These are phyloP conservation scores for Teratosphaeria zuluensis DNA, from an alignment of 2,329 filamentous ascomycete genomes.

Conservation along the genomic window DNA sequence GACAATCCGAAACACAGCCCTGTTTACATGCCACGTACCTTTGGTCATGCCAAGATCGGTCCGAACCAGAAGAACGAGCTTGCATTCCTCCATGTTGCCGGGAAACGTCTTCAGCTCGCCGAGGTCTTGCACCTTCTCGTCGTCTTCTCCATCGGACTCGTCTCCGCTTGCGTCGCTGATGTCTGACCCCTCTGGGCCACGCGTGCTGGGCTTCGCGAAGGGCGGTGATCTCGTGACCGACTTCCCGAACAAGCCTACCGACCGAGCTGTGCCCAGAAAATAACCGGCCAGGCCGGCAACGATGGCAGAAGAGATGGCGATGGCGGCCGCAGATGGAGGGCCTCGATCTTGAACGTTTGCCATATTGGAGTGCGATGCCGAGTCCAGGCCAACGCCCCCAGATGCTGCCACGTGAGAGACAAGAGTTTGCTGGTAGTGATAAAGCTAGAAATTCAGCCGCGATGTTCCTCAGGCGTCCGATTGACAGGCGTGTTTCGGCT, in stretches of 20 bases:
- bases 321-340: slow-evolving; percentile 45
- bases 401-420: neutral
- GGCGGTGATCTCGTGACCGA: slow-evolving; percentile 18
- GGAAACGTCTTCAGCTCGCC: slow-evolving; percentile 38
- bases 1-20: neutral
- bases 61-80: slow-evolving; percentile 82
- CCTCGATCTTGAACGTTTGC: slow-evolving; percentile 19
- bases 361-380: slow-evolving; percentile 9
- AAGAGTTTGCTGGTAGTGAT: neutral
- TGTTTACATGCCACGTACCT: slow-evolving; percentile 45
- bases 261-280: slow-evolving; percentile 54
- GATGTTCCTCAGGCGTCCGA: neutral
- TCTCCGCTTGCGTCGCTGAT: slow-evolving; percentile 26
- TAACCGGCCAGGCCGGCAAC: slow-evolving; percentile 69
- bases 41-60: slow-evolving; percentile 97
- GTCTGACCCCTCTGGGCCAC: slow-evolving; percentile 25
- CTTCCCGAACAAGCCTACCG: slow-evolving; percentile 64
- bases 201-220: slow-evolving; percentile 25
- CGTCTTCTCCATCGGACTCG: slow-evolving; percentile 16
- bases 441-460: neutral
- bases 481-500: neutral
- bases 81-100: slow-evolving; percentile 67
- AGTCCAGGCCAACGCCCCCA: neutral
- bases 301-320: slow-evolving; percentile 64
- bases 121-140: slow-evolving; percentile 31